These are phyloP conservation scores for Pseudocercospora fijiensis DNA, from an alignment of 2,329 filamentous ascomycete species.

Conservation along the genomic window DNA sequence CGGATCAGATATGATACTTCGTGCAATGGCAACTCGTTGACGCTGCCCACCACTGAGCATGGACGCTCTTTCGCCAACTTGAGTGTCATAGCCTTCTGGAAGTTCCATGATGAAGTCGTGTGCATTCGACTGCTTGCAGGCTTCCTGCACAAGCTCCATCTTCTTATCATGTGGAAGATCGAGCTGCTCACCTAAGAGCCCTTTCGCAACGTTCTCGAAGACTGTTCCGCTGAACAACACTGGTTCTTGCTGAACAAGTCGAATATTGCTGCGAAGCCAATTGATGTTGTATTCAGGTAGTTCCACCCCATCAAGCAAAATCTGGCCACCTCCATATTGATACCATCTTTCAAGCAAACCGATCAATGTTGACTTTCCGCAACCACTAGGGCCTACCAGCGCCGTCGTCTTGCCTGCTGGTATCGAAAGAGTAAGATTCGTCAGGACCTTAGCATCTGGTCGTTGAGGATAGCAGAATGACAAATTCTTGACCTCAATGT, in stretches of 20 bases:
- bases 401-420: slow-evolving; percentile 48
- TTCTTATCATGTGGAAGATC: slow-evolving; percentile 33
- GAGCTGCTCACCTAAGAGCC: slow-evolving; percentile 42
- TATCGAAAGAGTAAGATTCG: slow-evolving; percentile 38
- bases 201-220: slow-evolving; percentile 40
- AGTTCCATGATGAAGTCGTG: slow-evolving; percentile 41
- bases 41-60: slow-evolving; percentile 40
- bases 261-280: slow-evolving; percentile 38
- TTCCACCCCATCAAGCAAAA: slow-evolving; percentile 37
- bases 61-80: slow-evolving; percentile 38
- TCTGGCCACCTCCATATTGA: slow-evolving; percentile 30
- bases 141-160: slow-evolving; percentile 36
- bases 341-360: slow-evolving; percentile 41
- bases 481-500: slow-evolving; percentile 63
- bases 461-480: slow-evolving; percentile 68
- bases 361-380: slow-evolving; percentile 42
- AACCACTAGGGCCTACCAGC: slow-evolving; percentile 43
- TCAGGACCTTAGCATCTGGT: slow-evolving; percentile 40
- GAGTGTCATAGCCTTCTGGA: slow-evolving; percentile 38
- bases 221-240: slow-evolving; percentile 40
- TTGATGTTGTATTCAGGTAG: slow-evolving; percentile 34
- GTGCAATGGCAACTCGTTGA: slow-evolving; percentile 41
- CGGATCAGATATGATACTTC: slow-evolving; percentile 40
- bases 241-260: slow-evolving; percentile 42
- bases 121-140: slow-evolving; percentile 38